Evolutionary conservation across 1,284 basidiomycete species (phyloP), one percentile per base, ranked within the genome.

Genomic region (Cerrena zonata): DNA sequence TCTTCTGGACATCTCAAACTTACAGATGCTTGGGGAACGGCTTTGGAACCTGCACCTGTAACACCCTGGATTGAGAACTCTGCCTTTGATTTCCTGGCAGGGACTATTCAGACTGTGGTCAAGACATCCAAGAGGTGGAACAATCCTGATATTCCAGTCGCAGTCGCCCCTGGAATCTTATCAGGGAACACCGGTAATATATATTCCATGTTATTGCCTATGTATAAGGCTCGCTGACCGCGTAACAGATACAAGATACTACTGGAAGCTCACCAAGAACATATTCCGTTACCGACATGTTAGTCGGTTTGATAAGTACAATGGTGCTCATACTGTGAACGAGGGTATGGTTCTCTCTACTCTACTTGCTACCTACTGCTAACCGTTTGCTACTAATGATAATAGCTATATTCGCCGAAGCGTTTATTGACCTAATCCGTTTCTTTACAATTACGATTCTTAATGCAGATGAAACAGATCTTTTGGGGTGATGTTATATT

Each of bases 271-370:
- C 15, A 73, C 75, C 1, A 62, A 60, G 22, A 71, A 78, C 41
- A 77, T 77, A 45, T 70, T 77, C 64, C 73, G 77, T 4, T 78
- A 78, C 51, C 66, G 67, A 18, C 77, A 77, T 49, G 54, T 63
- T 19, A 63, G 64, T 46, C 43, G 48, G 21, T 56, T 42, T 0
- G 65, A 65, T 43, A 52, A 40, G 10, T 65, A 59, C 55, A 66
- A 66, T 37, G 65, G 65, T 2, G 71, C 82, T 5, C 88, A 89
- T 63, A 87, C 87, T 0, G 66, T 75, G 10, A 69, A 78, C 42
- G 76, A 77, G 65, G 64, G 71, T 64, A 22, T 18, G 39, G 10
- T 22, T 40, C 19, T 5, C 34, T 10, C 7, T 15, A 19, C 10
- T 40, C 13, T 18, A 5, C 13, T 37, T 12, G 11, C 19, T 13